Base-by-base conservation (phyloP, 768 basidiomycete species). In the Tephrocybe sp. region DNA sequence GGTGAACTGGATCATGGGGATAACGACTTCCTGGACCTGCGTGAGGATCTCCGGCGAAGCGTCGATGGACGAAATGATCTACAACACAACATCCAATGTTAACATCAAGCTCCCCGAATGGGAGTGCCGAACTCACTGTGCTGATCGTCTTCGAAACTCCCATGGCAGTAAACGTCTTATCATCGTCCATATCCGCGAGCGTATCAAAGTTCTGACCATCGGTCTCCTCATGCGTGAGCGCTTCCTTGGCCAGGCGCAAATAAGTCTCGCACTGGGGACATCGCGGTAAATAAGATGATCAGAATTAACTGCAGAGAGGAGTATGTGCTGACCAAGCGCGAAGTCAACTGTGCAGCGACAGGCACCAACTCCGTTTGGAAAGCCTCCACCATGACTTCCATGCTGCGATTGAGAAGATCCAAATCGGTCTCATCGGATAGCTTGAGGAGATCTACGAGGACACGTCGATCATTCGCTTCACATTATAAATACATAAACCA, bases 341-440 rank as follows among this genome's bases (percentile, higher is more conserved):
- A 76, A 8, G 88, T 82, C 39, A 96, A 75, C 65, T 91, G 85
- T 31, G 84, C 84, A 13, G 91, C 89, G 36, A 94, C 92, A 5
- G 92, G 92, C 4, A 92, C 71, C 5, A 96, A 72, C 72, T 94
- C 89, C 4, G 81, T 81, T 62, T 89, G 84, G 79, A 90, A 96
- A 36, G 80, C 79, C 57, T 91, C 83, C 13, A 94, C 92, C 81
- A 95, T 85, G 20, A 82, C 80, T 60, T 92, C 88, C 85, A 92
- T 91, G 60, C 86, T 81, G 54, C 73, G 75, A 61, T 90, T 92
- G 49, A 94, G 74, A 42, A 90, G 78, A 63, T 95, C 92, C 39
- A 96, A 71, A 64, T 95, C 92, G 39, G 90, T 92, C 68, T 94
- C 89, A 63, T 93, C 89, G n/a, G 89, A 84, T 39, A 96, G 76